Evolutionary conservation across 441 rosid species (phyloP), one percentile per base, ranked within the genome.

Genomic region (Codiaeum variegatum): DNA sequence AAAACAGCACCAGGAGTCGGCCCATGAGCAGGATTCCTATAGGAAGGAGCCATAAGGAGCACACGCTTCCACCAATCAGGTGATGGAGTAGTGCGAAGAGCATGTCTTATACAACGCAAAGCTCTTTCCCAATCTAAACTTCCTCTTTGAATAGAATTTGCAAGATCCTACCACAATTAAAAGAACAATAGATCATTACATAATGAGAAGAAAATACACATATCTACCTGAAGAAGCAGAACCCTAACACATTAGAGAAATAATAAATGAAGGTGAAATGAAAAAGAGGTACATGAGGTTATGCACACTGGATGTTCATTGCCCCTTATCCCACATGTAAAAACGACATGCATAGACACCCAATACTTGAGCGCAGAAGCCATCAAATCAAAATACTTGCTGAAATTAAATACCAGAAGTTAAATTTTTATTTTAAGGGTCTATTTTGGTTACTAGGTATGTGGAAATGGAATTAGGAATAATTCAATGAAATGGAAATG

Each of bases 61-160:
- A 95, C 97, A 73, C 97, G 95, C 80, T 91, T 95, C 99, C 99
- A 95, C 97, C 97, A 93, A 60, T 93, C 99, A 66, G 99, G 98
- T 15, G 98, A 95, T 23, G 99, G 99, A 68, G 99, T 89, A 76
- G 97, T 81, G 67, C 95, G 91, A 80, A 95, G 88, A 72, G 97
- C 99, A 79, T 95, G 98, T 76, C 95, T 90, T 81, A 95, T 83
- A 83, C 99, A 93, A 49, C 97, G 95, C 82, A 93, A 83, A 69
- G 97, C 99, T 89, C 99, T 91, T 81, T 95, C 97, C 98, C 98
- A 95, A 74, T 95, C 99, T 77, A 95, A 85, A 84, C 99, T 93
- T 82, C 98, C 97, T 82, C 85, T 85, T 80, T 89, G 95, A 81
- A 95, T 89, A 73, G 89, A 90, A 80, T 67, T 87, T 46, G 99